Conservation (phyloP, 768 basidiomycete species). For the Lactifluus pinguis region DNA sequence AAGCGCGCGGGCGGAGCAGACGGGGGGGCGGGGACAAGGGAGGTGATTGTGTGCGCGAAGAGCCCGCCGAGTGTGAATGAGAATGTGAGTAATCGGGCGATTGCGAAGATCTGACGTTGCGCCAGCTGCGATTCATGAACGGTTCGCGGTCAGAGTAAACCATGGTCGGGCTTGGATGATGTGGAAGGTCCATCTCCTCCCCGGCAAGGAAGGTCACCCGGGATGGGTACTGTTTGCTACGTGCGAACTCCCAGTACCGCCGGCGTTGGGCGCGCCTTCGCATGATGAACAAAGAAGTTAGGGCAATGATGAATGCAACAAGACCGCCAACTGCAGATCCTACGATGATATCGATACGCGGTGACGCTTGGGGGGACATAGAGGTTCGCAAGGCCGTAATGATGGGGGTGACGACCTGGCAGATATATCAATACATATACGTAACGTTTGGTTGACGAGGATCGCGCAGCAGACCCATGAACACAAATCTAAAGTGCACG, state of each 20-base stretch:
- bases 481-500: background rate
- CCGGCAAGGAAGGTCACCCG: slow-evolving; percentile 11
- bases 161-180: background rate
- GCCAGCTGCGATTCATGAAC: background rate
- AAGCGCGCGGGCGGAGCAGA: slow-evolving; percentile 10
- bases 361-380: background rate
- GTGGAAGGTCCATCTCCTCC: slow-evolving; percentile 14
- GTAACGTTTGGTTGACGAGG: background rate
- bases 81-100: background rate
- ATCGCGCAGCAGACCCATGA: background rate
- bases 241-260: slow-evolving; percentile 13
- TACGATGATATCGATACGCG: slow-evolving; percentile 5
- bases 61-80: background rate
- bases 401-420: slow-evolving; percentile 15
- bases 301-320: slow-evolving; percentile 4
- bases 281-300: slow-evolving; percentile 4
- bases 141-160: background rate
- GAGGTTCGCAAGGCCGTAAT: slow-evolving; percentile 5
- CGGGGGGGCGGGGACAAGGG: slow-evolving; percentile 4
- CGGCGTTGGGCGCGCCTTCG: slow-evolving; percentile 3
- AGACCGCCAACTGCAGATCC: slow-evolving; percentile 12
- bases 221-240: slow-evolving; percentile 2
- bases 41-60: background rate
- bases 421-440: background rate
- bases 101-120: background rate